A percentile compares a stretch with the other conserved stretches of the same genome.
Evolutionary conservation across 1,284 basidiomycete species (phyloP).

Genomic region (Boletus sp.): DNA sequence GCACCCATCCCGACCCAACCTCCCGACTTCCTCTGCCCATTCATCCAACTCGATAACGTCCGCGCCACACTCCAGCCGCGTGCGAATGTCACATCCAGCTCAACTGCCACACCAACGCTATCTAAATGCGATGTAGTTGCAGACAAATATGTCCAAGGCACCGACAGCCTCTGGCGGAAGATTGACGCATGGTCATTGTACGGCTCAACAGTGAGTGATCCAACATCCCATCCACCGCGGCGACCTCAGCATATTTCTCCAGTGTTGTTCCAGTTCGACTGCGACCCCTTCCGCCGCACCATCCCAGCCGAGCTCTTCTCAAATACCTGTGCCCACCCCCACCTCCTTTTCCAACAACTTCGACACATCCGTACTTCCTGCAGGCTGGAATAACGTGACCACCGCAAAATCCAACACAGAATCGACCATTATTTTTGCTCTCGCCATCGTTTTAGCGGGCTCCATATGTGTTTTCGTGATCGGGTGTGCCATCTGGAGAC

Average conservation of each 20-base stretch:
- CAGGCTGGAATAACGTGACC: constrained; percentile 46
- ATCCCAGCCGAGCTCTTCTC: constrained; percentile 20
- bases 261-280: constrained; percentile 28
- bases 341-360: constrained; percentile 20
- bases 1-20: constrained; percentile 45
- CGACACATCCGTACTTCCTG: constrained; percentile 44
- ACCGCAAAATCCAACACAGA: constrained; percentile 23
- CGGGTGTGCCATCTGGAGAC: constrained; percentile 56
- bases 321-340: constrained; percentile 16
- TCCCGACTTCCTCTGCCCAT: constrained; percentile 60
- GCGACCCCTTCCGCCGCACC: constrained; percentile 29
- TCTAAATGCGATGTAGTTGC: constrained; percentile 29
- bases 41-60: constrained; percentile 30
- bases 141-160: constrained; percentile 50
- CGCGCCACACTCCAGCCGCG: not conserved
- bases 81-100: not conserved
- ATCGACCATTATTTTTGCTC: constrained; percentile 51
- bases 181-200: constrained; percentile 56
- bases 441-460: constrained; percentile 58
- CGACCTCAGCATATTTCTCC: constrained; percentile 6
- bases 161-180: constrained; percentile 62
- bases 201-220: constrained; percentile 54
- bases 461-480: constrained; percentile 55
- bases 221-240: constrained; percentile 6
- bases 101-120: not conserved